Percentiles rank a stretch among this genome's conserved stretches.
These are phyloP conservation scores for Carpinus viminea DNA, from an alignment of 306 rosid genomes.

Conservation along the genomic window DNA sequence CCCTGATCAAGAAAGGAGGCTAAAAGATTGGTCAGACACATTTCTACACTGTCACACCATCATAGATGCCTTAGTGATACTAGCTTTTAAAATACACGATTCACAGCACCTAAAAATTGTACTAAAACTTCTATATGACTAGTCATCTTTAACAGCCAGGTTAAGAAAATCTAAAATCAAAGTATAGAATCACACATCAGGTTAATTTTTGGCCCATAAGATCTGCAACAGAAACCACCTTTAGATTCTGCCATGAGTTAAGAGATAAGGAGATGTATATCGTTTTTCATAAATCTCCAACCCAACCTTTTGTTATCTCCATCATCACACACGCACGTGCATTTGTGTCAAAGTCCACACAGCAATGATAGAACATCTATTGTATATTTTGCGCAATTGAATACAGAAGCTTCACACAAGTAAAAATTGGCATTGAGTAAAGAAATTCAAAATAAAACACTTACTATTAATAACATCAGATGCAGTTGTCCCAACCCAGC, in stretches of 20 bases:
- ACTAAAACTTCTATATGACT: background rate
- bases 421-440: slow-evolving; percentile 2
- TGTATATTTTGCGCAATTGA: background rate
- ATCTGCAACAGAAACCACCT: slow-evolving; percentile 1
- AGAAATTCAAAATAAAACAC: slow-evolving; percentile 39
- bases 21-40: background rate
- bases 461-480: slow-evolving; percentile 75
- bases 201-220: background rate
- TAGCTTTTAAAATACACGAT: background rate
- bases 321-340: background rate
- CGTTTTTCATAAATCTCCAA: background rate
- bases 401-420: slow-evolving; percentile 3
- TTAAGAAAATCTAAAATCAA: background rate
- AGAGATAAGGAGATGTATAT: background rate
- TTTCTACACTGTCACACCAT: background rate
- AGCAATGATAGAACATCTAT: background rate
- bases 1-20: background rate
- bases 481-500: slow-evolving; percentile 70
- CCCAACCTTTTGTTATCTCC: background rate
- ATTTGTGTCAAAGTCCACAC: background rate
- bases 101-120: background rate
- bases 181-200: background rate
- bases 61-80: background rate
- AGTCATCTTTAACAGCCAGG: background rate
- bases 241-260: background rate